These are phyloP conservation scores for Blepharisma stoltei DNA, from an alignment of 73 alveolate species.

Conservation along the genomic window DNA sequence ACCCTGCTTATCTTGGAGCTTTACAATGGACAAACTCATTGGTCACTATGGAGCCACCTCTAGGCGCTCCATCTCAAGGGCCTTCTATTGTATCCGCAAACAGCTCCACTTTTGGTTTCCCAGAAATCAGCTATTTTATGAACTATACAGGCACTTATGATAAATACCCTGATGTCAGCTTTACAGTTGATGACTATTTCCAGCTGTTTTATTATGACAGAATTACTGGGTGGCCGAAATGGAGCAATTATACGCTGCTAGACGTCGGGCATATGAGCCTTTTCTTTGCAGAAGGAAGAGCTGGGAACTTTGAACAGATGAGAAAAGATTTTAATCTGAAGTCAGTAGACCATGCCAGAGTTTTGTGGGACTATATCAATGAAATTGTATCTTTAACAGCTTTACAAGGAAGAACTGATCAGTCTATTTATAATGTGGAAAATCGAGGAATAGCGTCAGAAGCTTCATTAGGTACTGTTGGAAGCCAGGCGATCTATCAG, in stretches of 20 bases:
- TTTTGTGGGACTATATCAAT: conserved; percentile 28
- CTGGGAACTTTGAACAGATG: conserved; percentile 12
- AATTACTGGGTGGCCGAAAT: conserved; percentile 1
- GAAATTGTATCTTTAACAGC: conserved; percentile 27
- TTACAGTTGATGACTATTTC: not conserved
- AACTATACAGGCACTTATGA: not conserved
- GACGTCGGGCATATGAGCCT: conserved; percentile 21
- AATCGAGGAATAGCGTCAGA: conserved; percentile 26
- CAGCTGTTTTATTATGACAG: conserved; percentile 19
- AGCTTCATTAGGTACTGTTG: conserved; percentile 20
- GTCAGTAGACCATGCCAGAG: conserved; percentile 3
- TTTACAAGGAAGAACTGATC: conserved; percentile 23
- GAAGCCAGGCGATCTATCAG: not conserved
- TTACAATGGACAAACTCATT: conserved; percentile 10
- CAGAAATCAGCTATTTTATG: conserved; percentile 24
- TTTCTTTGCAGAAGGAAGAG: not conserved
- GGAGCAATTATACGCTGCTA: not conserved
- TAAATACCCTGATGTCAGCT: conserved; percentile 5
- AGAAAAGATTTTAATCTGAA: not conserved
- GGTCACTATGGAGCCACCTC: conserved; percentile 16
- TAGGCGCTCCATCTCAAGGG: not conserved
- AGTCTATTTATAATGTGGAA: not conserved
- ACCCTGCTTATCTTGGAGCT: conserved; percentile 6
- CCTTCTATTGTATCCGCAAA: conserved; percentile 7
- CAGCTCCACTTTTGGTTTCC: not conserved